A percentile compares a stretch with the other conserved stretches of the same genome.
Evolutionary conservation across 768 basidiomycete species (phyloP).

Genomic region (Botryobasidium botryosum): DNA sequence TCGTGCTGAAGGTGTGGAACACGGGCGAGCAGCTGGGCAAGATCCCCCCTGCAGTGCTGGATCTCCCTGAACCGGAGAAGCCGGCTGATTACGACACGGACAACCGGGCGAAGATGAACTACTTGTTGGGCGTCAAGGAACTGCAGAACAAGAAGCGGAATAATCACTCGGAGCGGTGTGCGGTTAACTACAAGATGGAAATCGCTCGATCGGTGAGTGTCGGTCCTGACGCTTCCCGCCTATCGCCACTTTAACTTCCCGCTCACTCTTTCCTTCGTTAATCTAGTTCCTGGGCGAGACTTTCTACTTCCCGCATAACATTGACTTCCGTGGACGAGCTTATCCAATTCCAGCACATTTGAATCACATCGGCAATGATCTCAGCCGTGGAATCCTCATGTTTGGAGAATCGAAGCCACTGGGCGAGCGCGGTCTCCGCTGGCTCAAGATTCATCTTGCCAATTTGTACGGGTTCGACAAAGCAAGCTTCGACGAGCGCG

Average conservation of each 20-base stretch:
- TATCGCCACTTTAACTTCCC: not conserved
- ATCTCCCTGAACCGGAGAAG: constrained; percentile 44
- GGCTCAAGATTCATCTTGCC: constrained; percentile 91
- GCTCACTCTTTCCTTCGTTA: constrained; percentile 2
- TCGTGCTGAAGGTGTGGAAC: constrained; percentile 70
- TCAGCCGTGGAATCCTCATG: constrained; percentile 68
- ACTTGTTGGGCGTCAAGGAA: constrained; percentile 36
- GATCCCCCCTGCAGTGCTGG: constrained; percentile 58
- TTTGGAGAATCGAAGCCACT: constrained; percentile 71
- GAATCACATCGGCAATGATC: constrained; percentile 89
- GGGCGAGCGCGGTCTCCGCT: constrained; percentile 69
- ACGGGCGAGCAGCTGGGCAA: constrained; percentile 65
- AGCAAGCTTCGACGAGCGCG: constrained; percentile 86
- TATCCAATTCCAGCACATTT: constrained; percentile 95
- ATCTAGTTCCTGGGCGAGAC: constrained; percentile 69
- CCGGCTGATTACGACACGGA: constrained; percentile 33
- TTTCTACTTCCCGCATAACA: constrained; percentile 87
- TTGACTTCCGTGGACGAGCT: constrained; percentile 94
- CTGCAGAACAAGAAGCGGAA: constrained; percentile 46
- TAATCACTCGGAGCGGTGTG: constrained; percentile 85
- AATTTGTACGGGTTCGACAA: constrained; percentile 93
- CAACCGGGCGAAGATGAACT: constrained; percentile 37
- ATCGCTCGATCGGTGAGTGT: constrained; percentile 71
- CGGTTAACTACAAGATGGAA: constrained; percentile 91
- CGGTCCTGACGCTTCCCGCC: not conserved